A percentile compares a stretch with the other conserved stretches of the same genome.
phyloP scores from a whole-genome alignment of 768 basidiomycete species.

The Psilocybe cubensis region DNA sequence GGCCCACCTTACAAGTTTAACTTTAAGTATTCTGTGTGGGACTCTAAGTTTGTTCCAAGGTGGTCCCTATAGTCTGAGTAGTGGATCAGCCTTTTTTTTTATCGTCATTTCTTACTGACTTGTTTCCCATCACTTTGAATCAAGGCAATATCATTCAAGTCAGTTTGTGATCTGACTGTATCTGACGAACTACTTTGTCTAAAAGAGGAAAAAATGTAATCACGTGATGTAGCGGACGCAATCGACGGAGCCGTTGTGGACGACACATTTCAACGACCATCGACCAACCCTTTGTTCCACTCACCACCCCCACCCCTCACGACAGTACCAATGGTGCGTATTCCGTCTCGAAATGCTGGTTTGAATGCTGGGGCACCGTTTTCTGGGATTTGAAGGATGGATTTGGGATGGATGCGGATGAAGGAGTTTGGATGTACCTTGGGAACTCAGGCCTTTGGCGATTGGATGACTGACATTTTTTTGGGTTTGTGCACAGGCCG shows the following conservation, averaged over 20 bases:
- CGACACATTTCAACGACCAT: constrained; percentile 18
- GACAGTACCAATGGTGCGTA: constrained; percentile 31
- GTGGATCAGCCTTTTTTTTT: too few relatives aligned
- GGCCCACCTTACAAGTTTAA: too few relatives aligned
- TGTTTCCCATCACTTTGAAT: too few relatives aligned
- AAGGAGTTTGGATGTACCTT: constrained; percentile 23
- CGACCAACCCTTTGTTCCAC: constrained; percentile 23
- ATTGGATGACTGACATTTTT: constrained; percentile 10
- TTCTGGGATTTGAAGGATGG: constrained; percentile 16
- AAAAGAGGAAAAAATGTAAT: not conserved
- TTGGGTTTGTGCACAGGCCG: constrained; percentile 48
- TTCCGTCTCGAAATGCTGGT: constrained; percentile 7
- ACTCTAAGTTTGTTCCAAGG: too few relatives aligned
- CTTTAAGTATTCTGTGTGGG: too few relatives aligned
- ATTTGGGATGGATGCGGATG: constrained; percentile 29
- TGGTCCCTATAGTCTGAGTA: too few relatives aligned
- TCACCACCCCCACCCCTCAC: constrained; percentile 12
- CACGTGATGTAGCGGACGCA: not conserved
- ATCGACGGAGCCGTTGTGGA: constrained; percentile 5
- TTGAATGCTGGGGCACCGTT: constrained; percentile 5
- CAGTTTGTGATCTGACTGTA: not conserved
- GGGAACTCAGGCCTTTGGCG: constrained; percentile 10
- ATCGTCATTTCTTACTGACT: too few relatives aligned
- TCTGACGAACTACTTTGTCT: not conserved
- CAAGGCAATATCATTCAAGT: too few relatives aligned